phyloP scores from a whole-genome alignment of 2,329 filamentous ascomycete species.

The Meredithiella fracta region DNA sequence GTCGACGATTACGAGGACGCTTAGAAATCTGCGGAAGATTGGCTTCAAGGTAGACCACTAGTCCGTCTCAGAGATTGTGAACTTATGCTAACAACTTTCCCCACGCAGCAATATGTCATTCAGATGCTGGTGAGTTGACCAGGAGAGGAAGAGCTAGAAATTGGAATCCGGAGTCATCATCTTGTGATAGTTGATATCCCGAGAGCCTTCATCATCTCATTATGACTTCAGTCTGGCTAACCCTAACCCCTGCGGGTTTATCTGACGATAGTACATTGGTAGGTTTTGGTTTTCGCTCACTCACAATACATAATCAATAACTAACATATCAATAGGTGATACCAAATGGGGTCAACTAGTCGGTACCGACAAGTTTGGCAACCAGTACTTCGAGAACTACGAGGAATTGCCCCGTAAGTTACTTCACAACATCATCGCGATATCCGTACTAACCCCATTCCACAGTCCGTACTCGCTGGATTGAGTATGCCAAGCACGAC shows the following conservation, averaged over 20 bases:
- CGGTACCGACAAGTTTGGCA: slow-evolving; percentile 76
- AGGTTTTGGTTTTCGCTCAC: neutral
- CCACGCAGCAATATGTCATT: slow-evolving; percentile 61
- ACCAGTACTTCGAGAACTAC: slow-evolving; percentile 94
- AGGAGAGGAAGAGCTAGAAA: slow-evolving; percentile 9
- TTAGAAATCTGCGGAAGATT: slow-evolving; percentile 73
- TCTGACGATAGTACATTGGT: slow-evolving; percentile 2
- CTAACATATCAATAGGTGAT: slow-evolving; percentile 45
- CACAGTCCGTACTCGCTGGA: slow-evolving; percentile 84
- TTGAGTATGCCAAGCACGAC: slow-evolving; percentile 85
- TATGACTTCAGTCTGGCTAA: too few relatives aligned
- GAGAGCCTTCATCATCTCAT: too few relatives aligned
- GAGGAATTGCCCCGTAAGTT: slow-evolving; percentile 77
- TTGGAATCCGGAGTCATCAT: neutral
- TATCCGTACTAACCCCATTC: neutral
- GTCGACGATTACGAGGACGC: slow-evolving; percentile 79
- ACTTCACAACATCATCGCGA: neutral
- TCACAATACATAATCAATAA: neutral
- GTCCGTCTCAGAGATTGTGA: slow-evolving; percentile 14
- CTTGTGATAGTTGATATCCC: too few relatives aligned
- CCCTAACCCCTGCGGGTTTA: too few relatives aligned
- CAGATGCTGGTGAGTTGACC: slow-evolving; percentile 74
- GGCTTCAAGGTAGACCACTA: slow-evolving; percentile 62
- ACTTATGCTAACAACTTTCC: slow-evolving; percentile 4
- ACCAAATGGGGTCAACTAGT: slow-evolving; percentile 85